These are phyloP conservation scores for Ophiosphaerella narmari DNA, from an alignment of 2,329 filamentous ascomycete genomes.

Conservation along the genomic window DNA sequence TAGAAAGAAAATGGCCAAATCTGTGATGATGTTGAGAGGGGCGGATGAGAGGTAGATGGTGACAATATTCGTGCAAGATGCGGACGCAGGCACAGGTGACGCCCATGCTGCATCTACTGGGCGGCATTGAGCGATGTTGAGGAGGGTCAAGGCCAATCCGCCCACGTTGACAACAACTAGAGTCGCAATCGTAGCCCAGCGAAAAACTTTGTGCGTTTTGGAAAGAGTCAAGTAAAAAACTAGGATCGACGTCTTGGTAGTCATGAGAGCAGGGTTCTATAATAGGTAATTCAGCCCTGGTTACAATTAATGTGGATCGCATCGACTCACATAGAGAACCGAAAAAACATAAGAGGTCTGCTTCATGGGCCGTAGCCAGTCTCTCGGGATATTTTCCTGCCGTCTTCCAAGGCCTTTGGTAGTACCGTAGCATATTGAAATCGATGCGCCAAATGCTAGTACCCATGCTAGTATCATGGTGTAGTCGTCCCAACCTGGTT, in stretches of 20 bases:
- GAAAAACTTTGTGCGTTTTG: conserved; percentile 76
- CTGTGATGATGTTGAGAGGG: conserved; percentile 89
- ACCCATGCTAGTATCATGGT: conserved; percentile 81
- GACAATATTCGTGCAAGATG: conserved; percentile 64
- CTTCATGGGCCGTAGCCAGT: conserved; percentile 60
- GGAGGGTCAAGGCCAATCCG: conserved; percentile 77
- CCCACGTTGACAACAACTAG: conserved; percentile 78
- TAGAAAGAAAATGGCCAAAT: conserved; percentile 82
- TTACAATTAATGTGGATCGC: neutral
- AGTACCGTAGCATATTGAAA: conserved; percentile 68
- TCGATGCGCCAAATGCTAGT: conserved; percentile 68
- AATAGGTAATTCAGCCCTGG: conserved; percentile 17
- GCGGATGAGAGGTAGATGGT: conserved; percentile 74
- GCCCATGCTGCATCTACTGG: conserved; percentile 74
- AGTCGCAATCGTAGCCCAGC: conserved; percentile 80
- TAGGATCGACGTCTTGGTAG: conserved; percentile 89
- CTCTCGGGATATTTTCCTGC: conserved; percentile 61
- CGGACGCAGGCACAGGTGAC: conserved; percentile 50
- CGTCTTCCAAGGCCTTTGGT: conserved; percentile 70
- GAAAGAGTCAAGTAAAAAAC: conserved; percentile 87
- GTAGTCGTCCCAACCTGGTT: conserved; percentile 76
- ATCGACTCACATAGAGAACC: conserved; percentile 59
- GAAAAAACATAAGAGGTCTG: conserved; percentile 64
- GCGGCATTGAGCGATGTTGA: conserved; percentile 85
- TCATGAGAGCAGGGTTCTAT: conserved; percentile 89